Base-by-base conservation (phyloP, 176 grass and related monocot species). In the Saccharum spontaneum region DNA sequence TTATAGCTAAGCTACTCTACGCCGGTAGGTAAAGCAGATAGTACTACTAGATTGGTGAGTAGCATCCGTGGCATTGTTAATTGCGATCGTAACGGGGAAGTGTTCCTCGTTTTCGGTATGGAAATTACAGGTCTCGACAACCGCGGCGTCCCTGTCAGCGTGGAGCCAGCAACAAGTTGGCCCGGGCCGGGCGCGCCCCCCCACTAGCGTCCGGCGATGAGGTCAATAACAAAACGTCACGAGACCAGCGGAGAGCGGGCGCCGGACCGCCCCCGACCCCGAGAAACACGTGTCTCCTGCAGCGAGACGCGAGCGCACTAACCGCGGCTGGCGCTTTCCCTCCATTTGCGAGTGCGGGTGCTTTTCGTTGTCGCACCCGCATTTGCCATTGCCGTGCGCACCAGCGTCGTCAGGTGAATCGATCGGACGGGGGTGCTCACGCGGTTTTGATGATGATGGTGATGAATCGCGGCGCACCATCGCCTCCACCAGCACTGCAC, bases 51-150 rank as follows among this genome's bases (percentile, higher is more conserved):
- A 8, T 22, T 48, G 30, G 49, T 22, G 31, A 36, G 45, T 31
- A 10, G 5, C 45, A 7, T 1, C 12, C 44, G 57, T 3, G 3
- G 26, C 0, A 9, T 71, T 48, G 52, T 83, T 63, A 75, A 28
- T 60, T 39, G 60, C 15, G 41, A 70, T 41, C 4, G 15, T 24
- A 13, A 9, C 37, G 22, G 24, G 28, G 26, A 36, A 36, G 13
- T 15, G 70, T 75, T 84, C 82, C 82, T 80, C 61, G 87, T 85
- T 46, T 89, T 80, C 60, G 69, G 76, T 69, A 31, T 76, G 77
- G 50, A 75, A 36, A 81, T 39, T n/a, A 49, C 76, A 45, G 4
- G 30, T 7, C 38, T 40, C 12, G 43, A 65, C 77, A n/a, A 54
- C 6, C 65, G 5, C 28, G 28, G 52, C 45, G 74, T 67, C 81